phyloP scores from a whole-genome alignment of 129 eudicot genomes.

The Arctium minus region DNA sequence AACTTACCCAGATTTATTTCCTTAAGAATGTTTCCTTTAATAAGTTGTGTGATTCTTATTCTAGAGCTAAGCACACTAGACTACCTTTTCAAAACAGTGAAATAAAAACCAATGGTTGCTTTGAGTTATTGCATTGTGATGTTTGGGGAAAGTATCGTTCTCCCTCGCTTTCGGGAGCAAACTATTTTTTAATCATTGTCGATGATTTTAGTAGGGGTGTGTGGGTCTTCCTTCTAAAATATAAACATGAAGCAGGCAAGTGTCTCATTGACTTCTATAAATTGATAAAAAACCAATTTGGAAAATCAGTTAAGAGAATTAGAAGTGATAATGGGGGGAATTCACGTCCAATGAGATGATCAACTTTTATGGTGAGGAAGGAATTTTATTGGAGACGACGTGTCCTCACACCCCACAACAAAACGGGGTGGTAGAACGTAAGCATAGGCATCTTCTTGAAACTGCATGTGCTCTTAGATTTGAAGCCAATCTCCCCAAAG shows the following conservation, averaged over 20 bases:
- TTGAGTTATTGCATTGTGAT: slow-evolving; percentile 9
- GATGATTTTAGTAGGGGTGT: slow-evolving; percentile 10
- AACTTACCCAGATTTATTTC: neutral
- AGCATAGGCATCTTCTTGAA: slow-evolving; percentile 11
- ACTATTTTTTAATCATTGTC: slow-evolving; percentile 14
- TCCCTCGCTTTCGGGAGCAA: neutral
- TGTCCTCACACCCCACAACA: slow-evolving; percentile 7
- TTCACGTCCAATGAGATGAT: neutral
- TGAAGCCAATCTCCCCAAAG: neutral
- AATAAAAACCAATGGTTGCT: neutral
- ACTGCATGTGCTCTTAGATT: neutral
- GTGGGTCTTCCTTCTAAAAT: neutral
- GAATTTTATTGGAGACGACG: neutral
- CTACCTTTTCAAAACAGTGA: neutral
- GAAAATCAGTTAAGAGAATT: neutral
- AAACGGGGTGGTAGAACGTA: neutral
- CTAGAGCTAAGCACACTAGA: slow-evolving; percentile 1
- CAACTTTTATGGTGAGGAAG: neutral
- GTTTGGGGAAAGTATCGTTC: slow-evolving; percentile 6
- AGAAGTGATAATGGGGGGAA: slow-evolving; percentile 12
- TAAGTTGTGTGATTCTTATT: slow-evolving; percentile 3
- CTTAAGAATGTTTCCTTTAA: neutral
- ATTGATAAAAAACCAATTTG: neutral
- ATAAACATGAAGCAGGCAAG: neutral
- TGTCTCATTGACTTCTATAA: neutral